Evolutionary conservation across 2,329 filamentous ascomycete species (phyloP), one percentile per base, ranked within the genome.

Genomic region (Diaporthe ilicicola): DNA sequence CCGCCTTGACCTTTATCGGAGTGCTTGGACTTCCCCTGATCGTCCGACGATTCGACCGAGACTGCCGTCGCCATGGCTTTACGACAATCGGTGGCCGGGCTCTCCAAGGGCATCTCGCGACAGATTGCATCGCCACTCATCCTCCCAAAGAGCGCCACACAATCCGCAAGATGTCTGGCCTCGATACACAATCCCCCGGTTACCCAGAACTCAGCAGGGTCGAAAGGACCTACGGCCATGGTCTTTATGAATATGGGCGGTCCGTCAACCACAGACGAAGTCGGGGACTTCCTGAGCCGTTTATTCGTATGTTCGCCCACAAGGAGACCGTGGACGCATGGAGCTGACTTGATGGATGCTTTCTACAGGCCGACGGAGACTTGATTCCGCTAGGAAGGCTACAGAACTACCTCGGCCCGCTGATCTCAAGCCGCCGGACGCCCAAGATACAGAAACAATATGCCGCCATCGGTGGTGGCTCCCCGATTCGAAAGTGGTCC

Each of bases 231-330:
- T 9, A 99, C 96, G 5, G 96, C 96, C 53, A 98, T 99, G 90
- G 96, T 99, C 17, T 98, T 99, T 79, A 90, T 99, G 84, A 99
- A 99, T 83, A 99, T 99, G 96, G 96, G 96, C 72, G 96, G 96
- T 0, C 96, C 96, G 3, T 93, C 94, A 1, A 97, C 93, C 4
- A 93, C 92, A 5, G 89, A 91, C 75, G 94, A 99, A 84, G 96
- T 99, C 44, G 91, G 92, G 76, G 90, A 92, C 81, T 99, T 98
- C 79, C 84, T 99, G 59, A 96, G 92, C 80, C 91, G 95, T 76
- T 86, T 99, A 75, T 99, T 99, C 83, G 95, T 97, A 88, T 71
- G 92, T 82, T 46, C 22, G 53, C 51, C 22, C 24, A 19, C 50
- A 46, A 12, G 17, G 29, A 29, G 15, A 51, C 8, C 56, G 27